Percentiles rank a stretch among this genome's conserved stretches.
phyloP scores from a whole-genome alignment of 1,139 yeast genomes.

The Debaryomyces fabryi region DNA sequence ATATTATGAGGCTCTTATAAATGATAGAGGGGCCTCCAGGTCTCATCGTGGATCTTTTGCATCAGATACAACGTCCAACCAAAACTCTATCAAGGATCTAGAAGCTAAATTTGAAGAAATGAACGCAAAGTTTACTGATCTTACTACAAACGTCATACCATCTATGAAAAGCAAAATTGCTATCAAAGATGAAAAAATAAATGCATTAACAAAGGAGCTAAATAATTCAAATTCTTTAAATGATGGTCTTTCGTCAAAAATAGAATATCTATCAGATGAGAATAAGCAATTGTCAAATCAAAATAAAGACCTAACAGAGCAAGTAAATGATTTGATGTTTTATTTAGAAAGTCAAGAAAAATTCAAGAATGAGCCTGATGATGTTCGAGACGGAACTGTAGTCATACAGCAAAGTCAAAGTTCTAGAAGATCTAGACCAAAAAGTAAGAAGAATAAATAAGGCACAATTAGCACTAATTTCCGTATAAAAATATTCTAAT shows the following conservation, averaged over 20 bases:
- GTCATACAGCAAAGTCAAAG: slow-evolving; percentile 36
- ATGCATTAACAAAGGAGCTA: slow-evolving; percentile 31
- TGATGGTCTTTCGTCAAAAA: slow-evolving; percentile 57
- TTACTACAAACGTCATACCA: slow-evolving; percentile 35
- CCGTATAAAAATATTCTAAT: neutral
- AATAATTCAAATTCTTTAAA: slow-evolving; percentile 47
- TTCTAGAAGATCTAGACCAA: slow-evolving; percentile 20
- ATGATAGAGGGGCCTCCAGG: slow-evolving; percentile 37
- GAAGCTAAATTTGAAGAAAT: slow-evolving; percentile 39
- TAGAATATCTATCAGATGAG: slow-evolving; percentile 49
- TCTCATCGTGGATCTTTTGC: slow-evolving; percentile 24
- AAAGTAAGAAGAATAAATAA: slow-evolving; percentile 21
- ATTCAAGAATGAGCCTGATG: slow-evolving; percentile 69
- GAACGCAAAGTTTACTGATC: slow-evolving; percentile 23
- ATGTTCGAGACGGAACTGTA: slow-evolving; percentile 70
- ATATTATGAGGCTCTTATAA: slow-evolving; percentile 68
- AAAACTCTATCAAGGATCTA: slow-evolving; percentile 31
- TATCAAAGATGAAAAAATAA: slow-evolving; percentile 36
- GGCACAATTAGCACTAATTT: neutral
- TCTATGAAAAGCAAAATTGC: slow-evolving; percentile 33
- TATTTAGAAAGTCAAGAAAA: slow-evolving; percentile 74
- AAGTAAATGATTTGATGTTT: slow-evolving; percentile 80
- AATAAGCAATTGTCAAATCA: slow-evolving; percentile 35
- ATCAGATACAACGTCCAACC: slow-evolving; percentile 17
- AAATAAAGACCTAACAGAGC: slow-evolving; percentile 62